These are phyloP conservation scores for Amauroascus verrucosus DNA, from an alignment of 2,329 filamentous ascomycete species.

Conservation along the genomic window DNA sequence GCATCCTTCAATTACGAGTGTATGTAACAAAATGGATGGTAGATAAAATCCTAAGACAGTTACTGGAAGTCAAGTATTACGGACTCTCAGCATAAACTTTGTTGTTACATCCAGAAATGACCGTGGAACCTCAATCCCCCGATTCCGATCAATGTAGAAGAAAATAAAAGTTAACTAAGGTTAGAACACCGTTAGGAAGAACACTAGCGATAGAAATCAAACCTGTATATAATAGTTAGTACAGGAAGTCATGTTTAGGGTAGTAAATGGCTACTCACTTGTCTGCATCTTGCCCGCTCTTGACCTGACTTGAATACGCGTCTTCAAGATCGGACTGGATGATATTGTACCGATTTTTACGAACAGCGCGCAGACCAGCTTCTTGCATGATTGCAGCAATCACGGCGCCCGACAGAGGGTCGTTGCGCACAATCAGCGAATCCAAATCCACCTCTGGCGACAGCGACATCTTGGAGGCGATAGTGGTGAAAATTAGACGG, in stretches of 20 bases:
- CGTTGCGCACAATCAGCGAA: conserved; percentile 90
- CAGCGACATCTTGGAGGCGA: conserved; percentile 92
- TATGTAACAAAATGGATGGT: too few species aligned
- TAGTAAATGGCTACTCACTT: conserved; percentile 36
- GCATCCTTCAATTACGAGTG: too few species aligned
- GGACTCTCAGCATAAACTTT: not conserved
- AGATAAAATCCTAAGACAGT: too few species aligned
- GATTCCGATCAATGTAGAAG: not conserved
- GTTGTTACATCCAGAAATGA: conserved; percentile 7
- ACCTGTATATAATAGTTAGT: conserved; percentile 57
- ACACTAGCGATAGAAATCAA: conserved; percentile 72
- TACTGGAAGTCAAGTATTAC: not conserved
- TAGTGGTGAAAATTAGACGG: conserved; percentile 93
- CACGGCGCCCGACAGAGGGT: conserved; percentile 86
- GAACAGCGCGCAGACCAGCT: conserved; percentile 81
- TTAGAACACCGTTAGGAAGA: conserved; percentile 8
- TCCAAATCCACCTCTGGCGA: conserved; percentile 95
- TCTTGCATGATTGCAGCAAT: conserved; percentile 99
- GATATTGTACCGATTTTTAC: conserved; percentile 98
- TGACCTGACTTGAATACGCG: conserved; percentile 93
- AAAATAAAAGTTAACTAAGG: not conserved
- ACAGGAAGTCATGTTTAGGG: conserved; percentile 16
- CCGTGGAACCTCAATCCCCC: not conserved
- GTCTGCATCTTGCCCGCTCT: conserved; percentile 61
- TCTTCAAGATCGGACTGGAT: conserved; percentile 95